phyloP scores from a whole-genome alignment of 352 stramenopile species.

The Phytophthora pini region DNA sequence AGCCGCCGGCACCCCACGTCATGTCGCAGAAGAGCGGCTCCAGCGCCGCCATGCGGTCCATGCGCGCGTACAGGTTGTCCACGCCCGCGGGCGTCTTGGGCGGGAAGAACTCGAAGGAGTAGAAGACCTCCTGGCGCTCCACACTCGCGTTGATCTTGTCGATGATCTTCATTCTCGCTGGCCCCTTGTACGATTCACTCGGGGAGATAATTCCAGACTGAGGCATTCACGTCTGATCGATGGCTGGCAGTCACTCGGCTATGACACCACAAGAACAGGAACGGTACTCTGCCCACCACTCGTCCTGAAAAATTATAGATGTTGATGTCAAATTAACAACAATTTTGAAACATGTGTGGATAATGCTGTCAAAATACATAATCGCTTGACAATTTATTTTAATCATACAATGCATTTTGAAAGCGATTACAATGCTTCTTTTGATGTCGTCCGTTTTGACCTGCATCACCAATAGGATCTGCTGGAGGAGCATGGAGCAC shows the following conservation, averaged over 20 bases:
- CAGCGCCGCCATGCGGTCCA: slow-evolving; percentile 95
- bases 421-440: not conserved
- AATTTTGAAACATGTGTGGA: not conserved
- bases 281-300: not conserved
- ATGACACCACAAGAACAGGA: slow-evolving; percentile 8
- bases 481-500: slow-evolving; percentile 21
- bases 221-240: not conserved
- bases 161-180: slow-evolving; percentile 78
- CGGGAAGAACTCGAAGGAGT: slow-evolving; percentile 99
- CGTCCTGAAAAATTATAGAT: not conserved
- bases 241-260: slow-evolving; percentile 25
- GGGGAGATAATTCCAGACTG: slow-evolving; percentile 25
- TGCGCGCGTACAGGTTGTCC: slow-evolving; percentile 97
- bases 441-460: not conserved
- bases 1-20: slow-evolving; percentile 98
- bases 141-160: slow-evolving; percentile 90
- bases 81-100: slow-evolving; percentile 96
- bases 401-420: not conserved
- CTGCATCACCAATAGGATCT: slow-evolving; percentile 10
- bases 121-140: slow-evolving; percentile 88
- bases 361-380: no score
- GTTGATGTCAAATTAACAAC: not conserved
- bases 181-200: not conserved
- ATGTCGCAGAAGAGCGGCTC: slow-evolving; percentile 98
- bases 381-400: no score